Evolutionary conservation across 2,329 filamentous ascomycete species (phyloP), one percentile per base, ranked within the genome.

Genomic region (Mariannaea sp.): DNA sequence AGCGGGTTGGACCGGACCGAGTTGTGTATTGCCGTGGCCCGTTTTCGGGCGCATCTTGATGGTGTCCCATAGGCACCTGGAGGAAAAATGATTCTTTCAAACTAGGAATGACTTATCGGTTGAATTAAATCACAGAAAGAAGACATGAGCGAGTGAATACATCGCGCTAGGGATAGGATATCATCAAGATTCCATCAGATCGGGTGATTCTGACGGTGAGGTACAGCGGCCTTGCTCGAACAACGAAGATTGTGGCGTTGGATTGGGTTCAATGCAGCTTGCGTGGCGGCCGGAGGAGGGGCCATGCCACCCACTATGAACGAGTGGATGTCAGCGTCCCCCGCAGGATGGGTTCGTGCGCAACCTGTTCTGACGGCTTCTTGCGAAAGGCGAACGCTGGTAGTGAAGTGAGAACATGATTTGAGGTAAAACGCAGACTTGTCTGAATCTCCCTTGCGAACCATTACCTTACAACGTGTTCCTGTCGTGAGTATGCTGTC

Each of bases 251-350:
- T 61, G 62, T 66, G 65, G 66, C 62, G 65, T 56, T 55, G 52
- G 61, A 49, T 45, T 62, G 59, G 61, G 49, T 55, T 60, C 62
- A 62, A 66, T 63, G 60, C 49, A 60, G 62, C 61, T 65, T 68
- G 65, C 57, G 65, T 69, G 66, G 67, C 65, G 62, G 57, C 36
- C 47, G 41, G 32, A 44, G 45, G 60, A 58, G 68, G 65, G 65
- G 64, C 55, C 58, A 65, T 65, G 59, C 56, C 49, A 61, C 61
- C 54, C 54, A 53, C 53, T 43, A 53, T 39, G 42, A 51, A 51
- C 47, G 36, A 33, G 47, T 51, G 48, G 47, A 46, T 22, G 42
- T 35, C 35, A 38, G 33, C 39, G 14, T 39, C 45, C 30, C 50
- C 26, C 39, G 19, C 36, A 38, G 27, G n/a, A 45, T 16, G 17